Base-by-base conservation (phyloP, 176 grass and related monocot genomes). In the Echinochloa phyllopogon region DNA sequence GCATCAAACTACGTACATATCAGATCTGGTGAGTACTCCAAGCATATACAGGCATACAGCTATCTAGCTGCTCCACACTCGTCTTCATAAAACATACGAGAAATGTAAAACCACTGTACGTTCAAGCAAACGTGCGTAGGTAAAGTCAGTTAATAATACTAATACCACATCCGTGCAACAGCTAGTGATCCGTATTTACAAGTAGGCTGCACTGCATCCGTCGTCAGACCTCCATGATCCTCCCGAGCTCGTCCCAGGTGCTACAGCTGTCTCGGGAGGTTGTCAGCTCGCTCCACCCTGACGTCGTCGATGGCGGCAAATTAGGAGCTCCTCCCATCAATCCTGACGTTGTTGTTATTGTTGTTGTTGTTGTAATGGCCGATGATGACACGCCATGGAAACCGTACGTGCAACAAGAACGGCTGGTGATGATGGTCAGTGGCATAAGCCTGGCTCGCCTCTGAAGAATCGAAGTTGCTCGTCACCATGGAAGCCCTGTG, bases 181-280 rank as follows among this genome's bases (percentile, higher is more conserved):
- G 80, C 53, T 62, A 50, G 6, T 29, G 8, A 20, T 79, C 1
- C 8, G 8, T 24, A 60, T 79, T 86, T 86, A 72, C 74, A 85
- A 1, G 62, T 23, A 77, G 27, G 13, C 2, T 6, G 60, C 25
- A 41, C 11, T 20, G 36, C 49, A 74, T 86, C 42, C 14, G 65
- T 64, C 8, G 67, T 72, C 44, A 78, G 33, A 83, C 65, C 57
- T 91, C 80, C 83, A 94, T 78, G 56, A 91, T 86, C 67, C 74
- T 86, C 4, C 80, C 89, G 56, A 94, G 83, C 56, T 94, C 92
- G n/a, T 91, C 89, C 86, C 86, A 94, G 75, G 63, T 87, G 42
- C 65, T 36, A 3, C 77, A 5, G 14, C 55, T 71, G 7, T 85
- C 85, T 83, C 69, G 48, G 38, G 82, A 29, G 79, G 69, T 74